Base-by-base conservation (phyloP, 2,329 filamentous ascomycete species). In the Trichophyton simii region DNA sequence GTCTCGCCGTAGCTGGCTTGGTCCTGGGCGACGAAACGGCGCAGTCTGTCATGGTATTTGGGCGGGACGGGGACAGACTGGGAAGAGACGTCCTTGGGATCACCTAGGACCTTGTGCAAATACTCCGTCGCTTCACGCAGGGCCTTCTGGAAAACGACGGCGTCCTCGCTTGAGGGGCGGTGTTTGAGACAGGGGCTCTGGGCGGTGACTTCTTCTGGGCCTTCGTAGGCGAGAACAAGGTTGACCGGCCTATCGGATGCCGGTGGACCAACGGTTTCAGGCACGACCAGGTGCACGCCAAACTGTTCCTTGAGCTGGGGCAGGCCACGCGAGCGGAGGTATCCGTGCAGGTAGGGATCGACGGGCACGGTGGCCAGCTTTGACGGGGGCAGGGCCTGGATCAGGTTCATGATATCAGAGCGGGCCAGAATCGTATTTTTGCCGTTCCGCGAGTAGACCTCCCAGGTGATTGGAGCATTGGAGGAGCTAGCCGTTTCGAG, bases 361-460 rank as follows among this genome's bases (percentile, higher is more conserved):
- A 79, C 68, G 11, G 73, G 69, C n/a, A 79, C 67, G 38, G 77
- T 71, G 38, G 73, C 72, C 46, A 80, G 31, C 57, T 75, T 73
- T 9, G 76, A 68, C 2, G 78, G 76, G 22, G 78, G 78, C 63
- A 78, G 76, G 59, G 78, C 78, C 62, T 78, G 75, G 22, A 79
- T 72, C 41, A 80, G 69, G 64, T 77, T 78, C 68, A 77, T 73
- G 60, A 80, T 78, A 65, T 80, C 78, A 42, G 76, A 78, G 25
- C 77, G 73, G 41, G 78, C 78, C 60, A 75, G 76, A 48, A 79
- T 76, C 6, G 76, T 77, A 70, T 91, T 95, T 79, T 94, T 95
- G 66, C 87, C 86, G 68, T 96, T 88, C 42, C 87, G 83, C 5
- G 89, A 89, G 75, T 91, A 96, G 60, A 97, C 82, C 72, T 96